Percentiles rank a stretch among this genome's conserved stretches.
Conservation (phyloP, 768 basidiomycete species). For the Termitomyces sp. region DNA sequence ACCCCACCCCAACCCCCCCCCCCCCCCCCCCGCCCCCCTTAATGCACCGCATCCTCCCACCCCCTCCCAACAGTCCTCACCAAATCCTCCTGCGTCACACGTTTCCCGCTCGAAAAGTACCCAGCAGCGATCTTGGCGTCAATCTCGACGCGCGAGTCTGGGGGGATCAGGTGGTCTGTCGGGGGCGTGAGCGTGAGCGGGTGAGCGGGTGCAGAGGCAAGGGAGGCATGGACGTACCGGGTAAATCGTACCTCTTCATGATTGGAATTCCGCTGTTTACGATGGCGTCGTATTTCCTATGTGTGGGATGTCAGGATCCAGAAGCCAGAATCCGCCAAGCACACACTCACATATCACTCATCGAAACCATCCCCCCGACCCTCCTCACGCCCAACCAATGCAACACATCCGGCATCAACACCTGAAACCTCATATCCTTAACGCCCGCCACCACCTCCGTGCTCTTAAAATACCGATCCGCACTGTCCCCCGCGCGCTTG, state of each 20-base stretch:
- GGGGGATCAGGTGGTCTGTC: slow-evolving; percentile 77
- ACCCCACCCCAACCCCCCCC: too few species aligned
- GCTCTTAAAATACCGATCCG: slow-evolving; percentile 90
- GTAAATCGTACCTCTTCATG: slow-evolving; percentile 79
- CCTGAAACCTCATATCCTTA: slow-evolving; percentile 93
- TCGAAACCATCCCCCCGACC: slow-evolving; percentile 86
- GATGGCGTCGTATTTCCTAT: slow-evolving; percentile 92
- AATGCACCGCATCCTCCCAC: slow-evolving; percentile 91
- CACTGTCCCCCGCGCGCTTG: slow-evolving; percentile 91
- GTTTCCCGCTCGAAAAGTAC: slow-evolving; percentile 82
- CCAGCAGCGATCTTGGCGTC: slow-evolving; percentile 96
- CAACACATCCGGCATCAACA: slow-evolving; percentile 93
- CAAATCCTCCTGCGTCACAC: slow-evolving; percentile 75
- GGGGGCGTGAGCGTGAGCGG: background rate
- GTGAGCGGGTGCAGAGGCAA: background rate
- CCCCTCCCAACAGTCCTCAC: slow-evolving; percentile 83
- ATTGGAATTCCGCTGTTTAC: slow-evolving; percentile 87
- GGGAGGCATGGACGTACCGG: slow-evolving; percentile 31
- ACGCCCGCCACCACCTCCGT: slow-evolving; percentile 95
- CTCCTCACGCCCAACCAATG: slow-evolving; percentile 93
- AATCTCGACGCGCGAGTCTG: slow-evolving; percentile 89
- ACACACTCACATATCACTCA: slow-evolving; percentile 71
- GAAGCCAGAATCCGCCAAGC: too few species aligned
- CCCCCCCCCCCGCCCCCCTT: too few species aligned
- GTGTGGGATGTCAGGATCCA: too few species aligned